Base-by-base conservation (phyloP, 306 rosid genomes). In the Malus orientalis region DNA sequence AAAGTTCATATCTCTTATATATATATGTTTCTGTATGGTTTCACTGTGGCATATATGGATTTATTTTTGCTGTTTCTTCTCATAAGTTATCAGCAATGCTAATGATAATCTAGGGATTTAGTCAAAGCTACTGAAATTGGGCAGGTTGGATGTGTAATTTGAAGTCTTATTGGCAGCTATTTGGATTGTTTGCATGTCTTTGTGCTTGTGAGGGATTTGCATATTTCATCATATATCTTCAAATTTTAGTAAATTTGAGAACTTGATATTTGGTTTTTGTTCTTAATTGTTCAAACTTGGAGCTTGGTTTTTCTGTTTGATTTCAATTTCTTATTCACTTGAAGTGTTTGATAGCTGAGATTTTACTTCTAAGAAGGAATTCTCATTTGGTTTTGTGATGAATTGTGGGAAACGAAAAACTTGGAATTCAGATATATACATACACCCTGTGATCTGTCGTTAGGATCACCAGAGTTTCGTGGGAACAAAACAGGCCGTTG, bases 121-220 rank as follows among this genome's bases (percentile, higher is more conserved):
- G 79, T 29, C 42, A 71, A 67, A 78, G 73, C 78, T 61, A 62
- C 77, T 68, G 81, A 80, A 71, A 51, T 78, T 75, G 67, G 74
- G 73, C 72, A 4, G 57, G 68, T 71, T 78, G 67, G 71, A 54
- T 74, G 79, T 61, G 78, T n/a, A 54, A 67, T 73, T 22, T 75
- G 47, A 60, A 23, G 20, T 70, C 33, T 25, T 22, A 33, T 58
- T 79, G 20, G 40, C 64, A 76, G 70, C 69, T 57, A 62, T 68
- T 57, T 36, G 27, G 30, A 67, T 45, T 54, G 32, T 63, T 68
- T 81, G 30, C 51, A 23, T 65, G 69, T 11, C 36, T 42, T 19
- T 65, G 9, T 29, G 60, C 44, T 59, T 29, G 58, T 79, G 70
- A 58, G 20, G 64, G 63, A 19, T 66, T 62, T 58, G 55, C 55